Base-by-base conservation (phyloP, 1,284 basidiomycete genomes). In the Microbotryum saponariae region DNA sequence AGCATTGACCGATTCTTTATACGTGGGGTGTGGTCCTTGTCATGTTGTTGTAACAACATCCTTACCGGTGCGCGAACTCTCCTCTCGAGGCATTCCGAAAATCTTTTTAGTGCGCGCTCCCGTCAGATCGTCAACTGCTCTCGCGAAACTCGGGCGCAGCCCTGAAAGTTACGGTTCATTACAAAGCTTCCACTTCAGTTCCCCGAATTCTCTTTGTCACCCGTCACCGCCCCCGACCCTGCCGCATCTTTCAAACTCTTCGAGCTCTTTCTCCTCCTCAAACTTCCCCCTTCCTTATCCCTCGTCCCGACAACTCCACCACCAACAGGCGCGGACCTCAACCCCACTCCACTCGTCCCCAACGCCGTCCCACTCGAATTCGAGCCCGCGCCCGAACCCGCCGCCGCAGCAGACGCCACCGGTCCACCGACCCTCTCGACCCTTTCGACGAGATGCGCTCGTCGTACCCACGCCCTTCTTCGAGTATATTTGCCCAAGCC, bases 401-500 rank as follows among this genome's bases (percentile, higher is more conserved):
- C 57, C 8, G 25, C 18, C 8, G 23, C 31, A 5, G 25, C 48
- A 4, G 48, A 21, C 8, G 8, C 25, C n/a, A 49, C 48, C 6
- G 48, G 21, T 1, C 67, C 65, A 3, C 48, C 7, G 10, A 68
- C 60, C n/a, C 67, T 47, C 49, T 69, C 65, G 16, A 49, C 55
- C 5, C 50, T 44, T 64, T 77, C 74, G 0, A 77, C 68, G 18
- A 78, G 58, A 31, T 74, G 72, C 0, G 77, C 77, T 16, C 74
- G 52, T 7, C 77, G 60, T 4, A 77, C 71, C 77, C 77, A 78
- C 44, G 74, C 74, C 20, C 77, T 60, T 21, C 76, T 56, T 6
- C 77, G 65, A 10, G 77, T 78, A 59, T 78, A 78, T 54, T 74
- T 67, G 0, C 77, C 77, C 63, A 78, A 67, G 0, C 76, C 76